Evolutionary conservation across 139 green algal species (phyloP), one percentile per base, ranked within the genome.

Genomic region (Micromonas pusilla): DNA sequence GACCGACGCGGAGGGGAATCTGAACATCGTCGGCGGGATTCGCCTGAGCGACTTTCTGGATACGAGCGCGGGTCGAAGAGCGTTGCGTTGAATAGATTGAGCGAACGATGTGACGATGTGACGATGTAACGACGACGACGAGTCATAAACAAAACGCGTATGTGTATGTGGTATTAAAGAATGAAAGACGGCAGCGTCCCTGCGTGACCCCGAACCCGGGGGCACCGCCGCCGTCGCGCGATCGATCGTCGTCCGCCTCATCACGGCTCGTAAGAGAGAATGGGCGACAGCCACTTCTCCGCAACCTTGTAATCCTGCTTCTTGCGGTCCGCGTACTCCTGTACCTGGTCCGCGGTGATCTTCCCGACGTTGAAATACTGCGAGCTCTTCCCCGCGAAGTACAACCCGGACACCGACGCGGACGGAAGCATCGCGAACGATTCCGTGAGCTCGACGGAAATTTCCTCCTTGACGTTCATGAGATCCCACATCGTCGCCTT

Each of bases 331-430:
- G 95, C 92, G 70, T 99, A 99, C 74, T 96, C 89, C 0, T 83
- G 34, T 38, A 97, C 91, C 79, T 97, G 92, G 79, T 98, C 95
- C 52, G 89, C 31, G 0, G 88, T 94, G 85, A 99, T 97, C 89
- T 98, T 98, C 77, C 95, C 95, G 45, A 99, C 95, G 0, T 94
- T 93, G 86, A 99, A 99, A 90, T 99, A 99, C 45, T 91, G 83
- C 33, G 83, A 87, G 78, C 79, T 83, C 20, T 88, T 88, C 64
- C 83, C 86, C 20, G 79, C 95, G 87, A 98, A 99, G 84, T 96
- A 97, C n/a, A 99, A 88, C 28, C 95, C 95, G 25, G 84, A 92
- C 3, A 99, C 95, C 0, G 84, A 89, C 3, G 95, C 95, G 0
- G 95, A 92, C 0, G 95, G 95, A 80, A 95, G 83, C 95, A 99